Base-by-base conservation (phyloP, 805 yeast species). In the Nakazawaea wyomingensis region DNA sequence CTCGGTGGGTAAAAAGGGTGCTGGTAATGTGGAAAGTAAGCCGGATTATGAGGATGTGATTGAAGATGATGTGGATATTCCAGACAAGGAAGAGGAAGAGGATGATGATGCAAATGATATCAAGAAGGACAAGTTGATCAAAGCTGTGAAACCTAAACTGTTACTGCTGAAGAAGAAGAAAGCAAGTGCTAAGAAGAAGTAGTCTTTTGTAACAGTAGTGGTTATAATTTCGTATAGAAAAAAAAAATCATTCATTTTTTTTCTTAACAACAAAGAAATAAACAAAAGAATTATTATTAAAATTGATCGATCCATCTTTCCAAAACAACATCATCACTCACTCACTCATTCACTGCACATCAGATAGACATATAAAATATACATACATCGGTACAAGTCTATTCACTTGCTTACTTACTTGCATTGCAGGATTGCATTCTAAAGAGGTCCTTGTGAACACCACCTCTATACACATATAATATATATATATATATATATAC, bases 1-100 rank as follows among this genome's bases (percentile, higher is more conserved):
- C 36, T 72, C 82, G 7, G 74, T 81, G 5, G 65, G 71, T 3
- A 66, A 62, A 44, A 60, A 62, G 27, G 62, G 61, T 4, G 60
- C 64, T 16, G 55, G 50, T 10, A 50, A 58, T 18, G 54, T 54
- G 37, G 59, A 8, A 24, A 11, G 27, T 24, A 70, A 67, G 31
- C 89, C 88, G 3, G 90, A 82, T 53, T 68, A 69, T 39, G 95
- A 83, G 33, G 91, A 82, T 47, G 88, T 82, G 2, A 71, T 83
- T 32, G 80, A 75, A 20, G 87, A 79, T 44, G 81, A 77, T 43
- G 56, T 50, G 27, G 48, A 45, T 31, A 57, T 49, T 24, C 59
- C 53, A 19, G 69, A 71, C 30, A 63, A 64, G 24, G 64, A 54
- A 29, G 71, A 66, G 47, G 64, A 68, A 24, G 72, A 62, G 8